Conservation (phyloP, 331 rosid genomes). For the Rhamnella rubrinervis region DNA sequence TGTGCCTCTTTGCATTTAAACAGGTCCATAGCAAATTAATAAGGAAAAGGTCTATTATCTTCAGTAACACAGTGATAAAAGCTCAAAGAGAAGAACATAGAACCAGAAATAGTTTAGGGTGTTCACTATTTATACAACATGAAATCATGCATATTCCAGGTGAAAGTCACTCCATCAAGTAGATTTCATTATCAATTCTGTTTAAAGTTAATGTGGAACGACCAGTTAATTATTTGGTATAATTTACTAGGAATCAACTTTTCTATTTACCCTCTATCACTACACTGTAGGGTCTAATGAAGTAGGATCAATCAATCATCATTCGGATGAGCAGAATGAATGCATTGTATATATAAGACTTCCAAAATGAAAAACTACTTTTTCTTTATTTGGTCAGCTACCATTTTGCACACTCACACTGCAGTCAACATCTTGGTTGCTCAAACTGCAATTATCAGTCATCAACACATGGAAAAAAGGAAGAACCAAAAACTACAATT, state of each 20-base stretch:
- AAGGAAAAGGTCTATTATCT: too few relatives aligned
- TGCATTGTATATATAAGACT: background rate
- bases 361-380: background rate
- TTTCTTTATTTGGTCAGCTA: background rate
- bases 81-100: too few relatives aligned
- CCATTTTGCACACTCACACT: background rate
- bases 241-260: background rate
- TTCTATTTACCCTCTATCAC: background rate
- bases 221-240: background rate
- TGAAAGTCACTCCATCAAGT: background rate
- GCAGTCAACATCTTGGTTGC: background rate
- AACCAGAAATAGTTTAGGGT: background rate
- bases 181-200: background rate
- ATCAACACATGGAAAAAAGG: constrained; percentile 18
- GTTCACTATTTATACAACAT: background rate
- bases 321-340: background rate
- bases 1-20: too few relatives aligned
- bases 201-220: background rate
- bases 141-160: background rate
- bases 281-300: background rate
- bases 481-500: background rate
- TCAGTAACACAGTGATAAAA: background rate
- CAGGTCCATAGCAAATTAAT: too few relatives aligned
- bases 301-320: background rate
- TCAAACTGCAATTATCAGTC: background rate